Percentiles rank a stretch among this genome's conserved stretches.
Evolutionary conservation across 2,329 filamentous ascomycete genomes (phyloP).

Genomic region (Chalaropsis thielavioides): DNA sequence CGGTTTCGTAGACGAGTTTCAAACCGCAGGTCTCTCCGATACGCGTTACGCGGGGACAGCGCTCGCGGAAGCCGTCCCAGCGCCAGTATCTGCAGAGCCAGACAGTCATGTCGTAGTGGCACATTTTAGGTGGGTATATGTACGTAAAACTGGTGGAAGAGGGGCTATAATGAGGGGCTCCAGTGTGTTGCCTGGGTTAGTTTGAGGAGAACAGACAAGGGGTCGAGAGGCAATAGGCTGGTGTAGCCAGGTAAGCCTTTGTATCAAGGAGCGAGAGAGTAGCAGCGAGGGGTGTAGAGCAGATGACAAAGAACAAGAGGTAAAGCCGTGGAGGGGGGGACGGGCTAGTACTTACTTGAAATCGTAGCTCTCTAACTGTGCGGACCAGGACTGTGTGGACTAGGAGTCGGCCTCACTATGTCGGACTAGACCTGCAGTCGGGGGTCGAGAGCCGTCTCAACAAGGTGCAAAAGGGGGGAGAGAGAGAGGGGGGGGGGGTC

Average conservation of each 20-base stretch:
- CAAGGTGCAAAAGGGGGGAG: background rate
- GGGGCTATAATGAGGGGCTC: background rate
- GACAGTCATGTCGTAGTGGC: slow-evolving; percentile 84
- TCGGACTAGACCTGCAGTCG: background rate
- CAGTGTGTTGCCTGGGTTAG: background rate
- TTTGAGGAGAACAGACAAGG: background rate
- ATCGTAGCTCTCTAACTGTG: background rate
- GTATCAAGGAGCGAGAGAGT: background rate
- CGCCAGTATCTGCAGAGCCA: slow-evolving; percentile 84
- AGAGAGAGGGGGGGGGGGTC: background rate
- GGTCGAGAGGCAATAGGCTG: background rate
- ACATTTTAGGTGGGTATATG: slow-evolving; percentile 43
- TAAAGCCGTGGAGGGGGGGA: background rate
- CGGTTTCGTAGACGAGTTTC: slow-evolving; percentile 70
- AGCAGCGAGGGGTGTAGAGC: background rate
- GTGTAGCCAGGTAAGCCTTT: background rate
- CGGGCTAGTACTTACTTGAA: background rate
- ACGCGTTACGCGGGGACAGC: slow-evolving; percentile 88
- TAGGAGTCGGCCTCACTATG: background rate
- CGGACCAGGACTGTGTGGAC: no score
- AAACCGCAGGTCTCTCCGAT: slow-evolving; percentile 94
- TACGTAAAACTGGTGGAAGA: slow-evolving; percentile 13
- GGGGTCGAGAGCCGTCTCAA: background rate
- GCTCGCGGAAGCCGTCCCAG: slow-evolving; percentile 84
- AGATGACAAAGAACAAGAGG: background rate